These are phyloP conservation scores for Monilinia polystroma DNA, from an alignment of 2,329 filamentous ascomycete species.

Conservation along the genomic window DNA sequence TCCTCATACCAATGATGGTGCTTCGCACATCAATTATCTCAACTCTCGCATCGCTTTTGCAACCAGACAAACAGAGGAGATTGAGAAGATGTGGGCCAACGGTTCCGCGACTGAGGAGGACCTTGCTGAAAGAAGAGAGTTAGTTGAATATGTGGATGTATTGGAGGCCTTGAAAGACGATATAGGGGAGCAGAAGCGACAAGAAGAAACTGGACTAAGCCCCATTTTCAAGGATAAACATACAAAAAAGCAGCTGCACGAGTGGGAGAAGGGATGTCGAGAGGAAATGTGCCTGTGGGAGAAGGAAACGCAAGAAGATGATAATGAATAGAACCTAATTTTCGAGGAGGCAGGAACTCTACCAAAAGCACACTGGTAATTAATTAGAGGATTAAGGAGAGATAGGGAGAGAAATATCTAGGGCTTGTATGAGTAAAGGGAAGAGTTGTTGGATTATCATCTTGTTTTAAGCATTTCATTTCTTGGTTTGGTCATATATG, in stretches of 20 bases:
- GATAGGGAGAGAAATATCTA: background rate
- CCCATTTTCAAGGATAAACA: slow-evolving; percentile 10
- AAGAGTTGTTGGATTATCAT: background rate
- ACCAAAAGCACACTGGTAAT: background rate
- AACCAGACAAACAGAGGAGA: background rate
- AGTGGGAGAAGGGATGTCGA: slow-evolving; percentile 1
- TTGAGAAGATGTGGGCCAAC: background rate
- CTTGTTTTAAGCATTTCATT: background rate
- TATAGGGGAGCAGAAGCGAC: background rate
- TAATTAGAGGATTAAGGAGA: background rate
- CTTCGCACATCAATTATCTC: slow-evolving; percentile 17
- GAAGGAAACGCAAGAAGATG: background rate
- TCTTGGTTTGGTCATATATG: background rate
- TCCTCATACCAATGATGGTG: slow-evolving; percentile 7
- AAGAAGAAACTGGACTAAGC: background rate
- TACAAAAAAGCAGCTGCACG: slow-evolving; percentile 8
- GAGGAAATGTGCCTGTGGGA: slow-evolving; percentile 15
- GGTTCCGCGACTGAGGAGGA: background rate
- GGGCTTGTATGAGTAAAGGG: background rate
- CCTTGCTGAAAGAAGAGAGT: background rate
- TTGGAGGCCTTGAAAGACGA: background rate
- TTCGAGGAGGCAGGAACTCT: background rate
- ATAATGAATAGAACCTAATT: background rate
- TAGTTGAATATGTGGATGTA: background rate
- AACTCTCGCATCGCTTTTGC: slow-evolving; percentile 10